phyloP scores from a whole-genome alignment of 1,139 yeast genomes.

The Saccharomyces hybrid region DNA sequence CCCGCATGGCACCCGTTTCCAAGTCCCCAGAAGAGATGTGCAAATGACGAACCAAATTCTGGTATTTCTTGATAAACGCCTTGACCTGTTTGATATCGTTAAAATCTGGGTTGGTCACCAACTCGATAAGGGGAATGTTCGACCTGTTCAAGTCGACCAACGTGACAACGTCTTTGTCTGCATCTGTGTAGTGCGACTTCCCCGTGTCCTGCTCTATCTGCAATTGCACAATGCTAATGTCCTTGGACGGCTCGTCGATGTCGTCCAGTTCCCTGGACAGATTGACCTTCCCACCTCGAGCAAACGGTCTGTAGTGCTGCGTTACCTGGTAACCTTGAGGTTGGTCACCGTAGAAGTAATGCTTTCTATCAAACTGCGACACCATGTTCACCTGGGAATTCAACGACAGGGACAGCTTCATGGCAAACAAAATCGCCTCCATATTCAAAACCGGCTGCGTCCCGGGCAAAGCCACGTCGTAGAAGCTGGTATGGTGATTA shows the following conservation, averaged over 20 bases:
- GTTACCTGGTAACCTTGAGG: slow-evolving; percentile 95
- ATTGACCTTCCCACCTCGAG: slow-evolving; percentile 52
- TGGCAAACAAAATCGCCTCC: slow-evolving; percentile 63
- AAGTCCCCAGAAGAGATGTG: slow-evolving; percentile 81
- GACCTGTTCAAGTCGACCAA: slow-evolving; percentile 75
- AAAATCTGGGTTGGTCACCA: slow-evolving; percentile 89
- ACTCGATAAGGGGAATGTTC: slow-evolving; percentile 78
- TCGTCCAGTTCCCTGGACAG: slow-evolving; percentile 49
- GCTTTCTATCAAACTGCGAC: slow-evolving; percentile 84
- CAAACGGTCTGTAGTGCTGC: slow-evolving; percentile 77
- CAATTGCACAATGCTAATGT: slow-evolving; percentile 56
- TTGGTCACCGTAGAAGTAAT: slow-evolving; percentile 93
- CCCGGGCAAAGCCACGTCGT: slow-evolving; percentile 87
- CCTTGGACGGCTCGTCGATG: slow-evolving; percentile 35
- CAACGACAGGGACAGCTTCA: slow-evolving; percentile 66
- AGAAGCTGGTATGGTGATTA: slow-evolving; percentile 65
- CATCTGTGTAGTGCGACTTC: slow-evolving; percentile 51
- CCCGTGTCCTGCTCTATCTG: slow-evolving; percentile 96
- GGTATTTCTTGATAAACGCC: slow-evolving; percentile 75
- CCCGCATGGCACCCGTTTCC: slow-evolving; percentile 92
- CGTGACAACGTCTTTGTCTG: slow-evolving; percentile 31
- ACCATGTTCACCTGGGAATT: slow-evolving; percentile 47
- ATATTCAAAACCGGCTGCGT: slow-evolving; percentile 79
- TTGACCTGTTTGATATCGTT: slow-evolving; percentile 58
- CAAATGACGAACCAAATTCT: slow-evolving; percentile 56